Evolutionary conservation across 352 stramenopile species (phyloP), one percentile per base, ranked within the genome.

Genomic region (Globisporangium megalacanthum): DNA sequence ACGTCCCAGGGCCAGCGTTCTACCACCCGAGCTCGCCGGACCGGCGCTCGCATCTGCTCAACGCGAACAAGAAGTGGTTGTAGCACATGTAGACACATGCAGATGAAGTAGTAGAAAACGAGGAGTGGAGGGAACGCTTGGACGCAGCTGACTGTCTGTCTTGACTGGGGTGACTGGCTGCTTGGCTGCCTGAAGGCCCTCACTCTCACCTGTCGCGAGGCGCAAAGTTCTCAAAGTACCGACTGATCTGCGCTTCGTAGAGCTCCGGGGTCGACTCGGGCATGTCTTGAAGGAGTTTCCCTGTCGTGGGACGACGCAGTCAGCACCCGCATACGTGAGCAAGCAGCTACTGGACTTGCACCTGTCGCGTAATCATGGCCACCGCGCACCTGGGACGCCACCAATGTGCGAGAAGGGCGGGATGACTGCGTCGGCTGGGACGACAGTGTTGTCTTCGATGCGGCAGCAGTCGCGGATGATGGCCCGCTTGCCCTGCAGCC

Each of bases 401-500:
- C 76, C 63, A 49, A 94, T 78, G 19, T 70, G 76, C 13, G 81
- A 90, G 56, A 91, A 94, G 13, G 83, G 83, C 9, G 79, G 75
- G 37, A 94, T 87, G 45, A 92, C 79, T 1, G 82, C 67, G 52
- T 94, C 83, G 31, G 79, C 63, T n/a, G 83, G 77, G 20, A 94
- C 71, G 33, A 94, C 66, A 11, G 79, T 88, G 58, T 91, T 86
- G 60, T 91, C 81, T 63, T 90, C 83, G 49, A 94, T 89, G 57
- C 70, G 76, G 46, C 83, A 94, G 68, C 83, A 94, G 61, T 94
- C 83, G 55, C 81, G 81, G 63, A 94, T 90, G 53, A 94, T 92
- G 15, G 73, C 73, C 19, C 81, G 81, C 61, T 94, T 94, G 42
- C 81, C 80, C 83, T 93, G 41, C 15, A 68, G 29, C 15, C 29